These are phyloP conservation scores for Leishmania tarentolae DNA, from an alignment of 208 protist genomes.

Conservation along the genomic window DNA sequence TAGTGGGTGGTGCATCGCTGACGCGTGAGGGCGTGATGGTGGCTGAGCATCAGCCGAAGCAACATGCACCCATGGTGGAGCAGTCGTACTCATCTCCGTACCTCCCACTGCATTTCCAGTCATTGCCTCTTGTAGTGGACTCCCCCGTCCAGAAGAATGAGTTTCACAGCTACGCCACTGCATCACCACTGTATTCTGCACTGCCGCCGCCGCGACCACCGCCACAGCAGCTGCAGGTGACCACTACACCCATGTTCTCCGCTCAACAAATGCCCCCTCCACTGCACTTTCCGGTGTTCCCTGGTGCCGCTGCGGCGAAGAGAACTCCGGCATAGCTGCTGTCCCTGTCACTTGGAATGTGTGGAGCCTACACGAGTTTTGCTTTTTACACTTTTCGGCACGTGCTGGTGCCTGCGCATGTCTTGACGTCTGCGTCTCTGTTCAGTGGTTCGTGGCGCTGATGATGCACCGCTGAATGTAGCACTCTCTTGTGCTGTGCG, in stretches of 20 bases:
- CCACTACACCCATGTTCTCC: background rate
- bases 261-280: constrained; percentile 45
- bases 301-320: constrained; percentile 18
- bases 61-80: background rate
- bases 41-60: background rate
- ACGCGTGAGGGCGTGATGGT: background rate
- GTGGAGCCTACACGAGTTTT: background rate
- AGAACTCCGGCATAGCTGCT: background rate
- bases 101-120: background rate
- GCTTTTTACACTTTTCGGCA: background rate
- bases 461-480: background rate
- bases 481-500: background rate
- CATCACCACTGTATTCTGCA: background rate
- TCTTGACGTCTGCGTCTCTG: background rate
- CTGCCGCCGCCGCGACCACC: background rate
- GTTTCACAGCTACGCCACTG: background rate
- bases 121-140: background rate
- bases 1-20: background rate
- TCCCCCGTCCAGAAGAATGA: background rate
- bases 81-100: background rate
- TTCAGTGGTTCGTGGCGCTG: background rate
- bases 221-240: background rate
- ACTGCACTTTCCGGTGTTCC: constrained; percentile 58
- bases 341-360: background rate
- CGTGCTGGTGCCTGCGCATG: background rate